Conservation (phyloP, 2,329 filamentous ascomycete species). For the Sarocladiaceae sp. region DNA sequence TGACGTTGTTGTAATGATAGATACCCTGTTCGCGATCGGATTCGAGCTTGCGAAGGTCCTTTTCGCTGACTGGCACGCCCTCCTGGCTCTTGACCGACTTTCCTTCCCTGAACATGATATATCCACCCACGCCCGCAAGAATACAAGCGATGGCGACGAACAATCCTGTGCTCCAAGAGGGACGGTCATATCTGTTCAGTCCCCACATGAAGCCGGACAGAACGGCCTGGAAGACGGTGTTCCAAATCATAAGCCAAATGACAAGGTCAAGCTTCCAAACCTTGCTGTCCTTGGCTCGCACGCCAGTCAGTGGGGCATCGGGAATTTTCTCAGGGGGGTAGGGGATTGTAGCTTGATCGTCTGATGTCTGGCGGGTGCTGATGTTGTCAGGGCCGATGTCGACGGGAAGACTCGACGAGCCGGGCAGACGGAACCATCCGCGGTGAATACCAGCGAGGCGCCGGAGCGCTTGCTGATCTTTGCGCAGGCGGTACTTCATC, state of each 20-base stretch:
- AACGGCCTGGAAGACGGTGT: slow-evolving; percentile 69
- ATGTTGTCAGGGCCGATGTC: slow-evolving; percentile 48
- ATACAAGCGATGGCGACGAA: slow-evolving; percentile 71
- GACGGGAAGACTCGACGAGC: slow-evolving; percentile 52
- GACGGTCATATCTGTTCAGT: slow-evolving; percentile 65
- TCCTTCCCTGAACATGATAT: slow-evolving; percentile 66
- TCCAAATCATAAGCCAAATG: slow-evolving; percentile 71
- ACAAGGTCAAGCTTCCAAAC: slow-evolving; percentile 75
- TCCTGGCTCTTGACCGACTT: slow-evolving; percentile 66
- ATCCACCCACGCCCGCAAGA: slow-evolving; percentile 60
- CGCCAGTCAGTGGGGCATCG: slow-evolving; percentile 62
- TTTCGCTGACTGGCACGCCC: slow-evolving; percentile 57
- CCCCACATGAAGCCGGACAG: slow-evolving; percentile 81
- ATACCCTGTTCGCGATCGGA: slow-evolving; percentile 49
- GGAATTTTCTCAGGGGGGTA: slow-evolving; percentile 58
- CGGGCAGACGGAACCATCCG: slow-evolving; percentile 67
- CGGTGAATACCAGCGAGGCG: slow-evolving; percentile 68
- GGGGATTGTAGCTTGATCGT: slow-evolving; percentile 42
- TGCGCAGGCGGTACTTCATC: slow-evolving; percentile 52
- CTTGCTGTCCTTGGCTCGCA: slow-evolving; percentile 59
- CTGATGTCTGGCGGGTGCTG: slow-evolving; percentile 31
- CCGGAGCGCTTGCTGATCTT: slow-evolving; percentile 52
- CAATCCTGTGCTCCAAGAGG: slow-evolving; percentile 71
- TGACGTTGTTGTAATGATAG: slow-evolving; percentile 43
- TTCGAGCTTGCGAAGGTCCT: slow-evolving; percentile 44